Percentiles rank a stretch among this genome's conserved stretches.
Evolutionary conservation across 2,329 filamentous ascomycete species (phyloP).

Genomic region (Sordariomycetes sp.): DNA sequence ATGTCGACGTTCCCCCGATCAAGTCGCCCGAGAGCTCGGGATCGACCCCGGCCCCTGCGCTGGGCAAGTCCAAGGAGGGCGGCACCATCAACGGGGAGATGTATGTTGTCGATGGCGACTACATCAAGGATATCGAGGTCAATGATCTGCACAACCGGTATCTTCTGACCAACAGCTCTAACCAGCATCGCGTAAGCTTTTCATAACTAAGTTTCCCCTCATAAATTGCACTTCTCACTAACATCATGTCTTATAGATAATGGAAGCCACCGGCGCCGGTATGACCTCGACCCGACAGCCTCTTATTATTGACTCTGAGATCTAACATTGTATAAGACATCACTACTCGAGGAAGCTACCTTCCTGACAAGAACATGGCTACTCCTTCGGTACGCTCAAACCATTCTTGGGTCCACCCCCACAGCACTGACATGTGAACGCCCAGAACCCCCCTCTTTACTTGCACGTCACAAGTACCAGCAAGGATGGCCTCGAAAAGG

Average conservation of each 20-base stretch:
- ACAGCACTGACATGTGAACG: background rate
- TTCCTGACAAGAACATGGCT: slow-evolving; percentile 95
- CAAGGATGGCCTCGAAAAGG: slow-evolving; percentile 83
- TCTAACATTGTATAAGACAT: slow-evolving; percentile 62
- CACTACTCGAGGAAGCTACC: slow-evolving; percentile 92
- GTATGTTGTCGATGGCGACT: slow-evolving; percentile 93
- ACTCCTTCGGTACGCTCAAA: slow-evolving; percentile 63
- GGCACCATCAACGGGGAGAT: slow-evolving; percentile 66
- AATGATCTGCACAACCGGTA: slow-evolving; percentile 97
- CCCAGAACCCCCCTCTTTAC: slow-evolving; percentile 80
- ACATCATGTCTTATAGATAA: slow-evolving; percentile 55
- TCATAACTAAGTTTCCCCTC: background rate
- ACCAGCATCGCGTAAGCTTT: slow-evolving; percentile 91
- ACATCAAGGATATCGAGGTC: slow-evolving; percentile 97
- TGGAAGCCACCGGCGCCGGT: slow-evolving; percentile 99
- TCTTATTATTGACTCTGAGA: slow-evolving; percentile 38
- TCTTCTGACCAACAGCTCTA: slow-evolving; percentile 89
- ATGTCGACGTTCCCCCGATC: slow-evolving; percentile 79
- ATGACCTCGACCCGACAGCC: slow-evolving; percentile 42
- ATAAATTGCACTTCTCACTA: background rate
- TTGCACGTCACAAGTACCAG: slow-evolving; percentile 89
- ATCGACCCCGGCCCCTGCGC: slow-evolving; percentile 22
- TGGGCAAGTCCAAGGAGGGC: slow-evolving; percentile 16
- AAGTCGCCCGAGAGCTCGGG: slow-evolving; percentile 39
- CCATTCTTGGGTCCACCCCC: slow-evolving; percentile 1